Evolutionary conservation across 2,329 filamentous ascomycete genomes (phyloP).

Genomic region (Aspergillus sojae): DNA sequence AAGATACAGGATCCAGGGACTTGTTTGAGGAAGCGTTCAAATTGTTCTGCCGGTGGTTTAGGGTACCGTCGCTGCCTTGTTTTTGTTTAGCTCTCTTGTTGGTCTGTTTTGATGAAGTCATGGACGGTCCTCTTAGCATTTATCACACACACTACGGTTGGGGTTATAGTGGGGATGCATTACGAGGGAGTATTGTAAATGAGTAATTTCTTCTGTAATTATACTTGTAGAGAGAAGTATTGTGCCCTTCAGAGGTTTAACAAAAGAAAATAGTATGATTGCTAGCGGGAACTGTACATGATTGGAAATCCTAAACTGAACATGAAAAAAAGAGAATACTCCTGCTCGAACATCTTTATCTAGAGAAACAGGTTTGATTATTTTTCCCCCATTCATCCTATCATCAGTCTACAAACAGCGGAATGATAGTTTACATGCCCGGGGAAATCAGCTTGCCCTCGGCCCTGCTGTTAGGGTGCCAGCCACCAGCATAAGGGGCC

Average conservation of each 20-base stretch:
- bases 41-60: background rate
- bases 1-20: background rate
- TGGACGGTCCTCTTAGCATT: too few species aligned
- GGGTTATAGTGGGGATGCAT: too few species aligned
- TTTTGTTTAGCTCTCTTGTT: background rate
- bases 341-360: constrained; percentile 7
- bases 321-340: constrained; percentile 9
- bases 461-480: constrained; percentile 72
- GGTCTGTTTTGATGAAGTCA: background rate
- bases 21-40: background rate
- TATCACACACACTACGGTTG: too few species aligned
- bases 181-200: too few species aligned
- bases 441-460: constrained; percentile 85
- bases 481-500: constrained; percentile 77
- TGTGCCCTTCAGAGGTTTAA: background rate
- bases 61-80: background rate
- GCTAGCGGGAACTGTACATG: constrained; percentile 7
- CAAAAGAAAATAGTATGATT: constrained; percentile 6
- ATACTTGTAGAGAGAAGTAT: background rate
- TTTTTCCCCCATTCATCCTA: constrained; percentile 5
- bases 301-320: constrained; percentile 6
- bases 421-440: constrained; percentile 72
- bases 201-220: background rate
- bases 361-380: constrained; percentile 8
- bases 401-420: constrained; percentile 5